Evolutionary conservation across 176 grass and related monocot species (phyloP).

Genomic region (Urochloa ruziziensis): DNA sequence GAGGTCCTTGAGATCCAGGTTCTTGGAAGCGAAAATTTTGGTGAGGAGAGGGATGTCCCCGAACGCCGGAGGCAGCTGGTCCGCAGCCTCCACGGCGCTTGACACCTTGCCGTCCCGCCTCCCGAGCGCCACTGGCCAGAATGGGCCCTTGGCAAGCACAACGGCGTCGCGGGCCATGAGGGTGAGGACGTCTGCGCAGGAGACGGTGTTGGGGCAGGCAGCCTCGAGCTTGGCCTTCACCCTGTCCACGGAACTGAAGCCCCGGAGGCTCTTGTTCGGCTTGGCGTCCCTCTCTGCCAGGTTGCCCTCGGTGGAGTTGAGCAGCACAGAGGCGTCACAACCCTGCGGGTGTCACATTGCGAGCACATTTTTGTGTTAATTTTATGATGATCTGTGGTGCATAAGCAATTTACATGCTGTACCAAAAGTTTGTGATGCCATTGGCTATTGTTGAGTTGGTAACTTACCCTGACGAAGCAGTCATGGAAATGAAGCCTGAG

Average conservation of each 20-base stretch:
- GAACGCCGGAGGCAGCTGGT: not conserved
- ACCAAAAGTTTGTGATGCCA: not conserved
- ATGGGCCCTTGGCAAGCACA: slow-evolving; percentile 36
- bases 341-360: too few species aligned
- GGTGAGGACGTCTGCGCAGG: slow-evolving; percentile 69
- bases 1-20: slow-evolving; percentile 35
- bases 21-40: slow-evolving; percentile 30
- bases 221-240: slow-evolving; percentile 65
- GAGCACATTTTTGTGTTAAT: not conserved
- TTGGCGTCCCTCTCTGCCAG: slow-evolving; percentile 55
- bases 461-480: slow-evolving; percentile 69
- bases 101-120: slow-evolving; percentile 32
- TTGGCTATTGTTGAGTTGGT: not conserved
- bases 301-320: slow-evolving; percentile 44
- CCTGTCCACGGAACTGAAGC: slow-evolving; percentile 57
- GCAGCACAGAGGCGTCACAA: slow-evolving; percentile 67
- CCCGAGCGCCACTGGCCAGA: slow-evolving; percentile 15
- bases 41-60: slow-evolving; percentile 15
- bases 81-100: not conserved
- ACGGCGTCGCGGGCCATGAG: slow-evolving; percentile 72
- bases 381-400: not conserved
- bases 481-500: slow-evolving; percentile 78
- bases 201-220: slow-evolving; percentile 54
- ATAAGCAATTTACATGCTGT: not conserved
- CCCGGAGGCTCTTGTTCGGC: slow-evolving; percentile 61